These are phyloP conservation scores for Nannizzia gypsea DNA, from an alignment of 2,329 filamentous ascomycete species.

Conservation along the genomic window DNA sequence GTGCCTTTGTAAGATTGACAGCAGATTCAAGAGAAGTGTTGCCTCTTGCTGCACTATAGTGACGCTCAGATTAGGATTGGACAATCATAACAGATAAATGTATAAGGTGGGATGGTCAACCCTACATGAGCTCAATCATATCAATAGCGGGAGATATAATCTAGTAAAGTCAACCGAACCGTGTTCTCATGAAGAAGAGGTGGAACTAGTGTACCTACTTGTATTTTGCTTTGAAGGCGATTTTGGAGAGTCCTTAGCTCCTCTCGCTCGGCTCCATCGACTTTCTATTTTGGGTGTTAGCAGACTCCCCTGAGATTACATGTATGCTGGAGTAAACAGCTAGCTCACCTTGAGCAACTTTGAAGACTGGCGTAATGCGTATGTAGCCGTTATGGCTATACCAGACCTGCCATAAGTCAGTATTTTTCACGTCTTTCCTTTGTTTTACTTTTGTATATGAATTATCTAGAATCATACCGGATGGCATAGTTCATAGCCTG, in stretches of 20 bases:
- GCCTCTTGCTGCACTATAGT: slow-evolving; percentile 51
- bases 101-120: slow-evolving; percentile 4
- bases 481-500: slow-evolving; percentile 92
- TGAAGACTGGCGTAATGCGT: slow-evolving; percentile 71
- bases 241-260: slow-evolving; percentile 63
- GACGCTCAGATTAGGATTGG: slow-evolving; percentile 15
- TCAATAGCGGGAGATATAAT: slow-evolving; percentile 85
- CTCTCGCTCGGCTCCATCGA: slow-evolving; percentile 58
- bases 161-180: slow-evolving; percentile 28
- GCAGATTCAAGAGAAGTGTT: slow-evolving; percentile 76
- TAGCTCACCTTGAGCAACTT: slow-evolving; percentile 55
- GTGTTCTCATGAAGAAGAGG: background rate
- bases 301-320: background rate
- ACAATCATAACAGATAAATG: slow-evolving; percentile 1
- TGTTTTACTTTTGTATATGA: background rate
- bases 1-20: slow-evolving; percentile 65
- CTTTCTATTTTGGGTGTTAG: slow-evolving; percentile 35
- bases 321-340: background rate
- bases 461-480: slow-evolving; percentile 29
- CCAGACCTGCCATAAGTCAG: slow-evolving; percentile 45
- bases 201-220: slow-evolving; percentile 40
- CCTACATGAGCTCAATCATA: slow-evolving; percentile 77
- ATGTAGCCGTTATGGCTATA: slow-evolving; percentile 71
- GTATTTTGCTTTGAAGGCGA: slow-evolving; percentile 73
- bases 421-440: background rate